Evolutionary conservation across 1,139 yeast genomes (phyloP).

Genomic region (Pichia sp.): DNA sequence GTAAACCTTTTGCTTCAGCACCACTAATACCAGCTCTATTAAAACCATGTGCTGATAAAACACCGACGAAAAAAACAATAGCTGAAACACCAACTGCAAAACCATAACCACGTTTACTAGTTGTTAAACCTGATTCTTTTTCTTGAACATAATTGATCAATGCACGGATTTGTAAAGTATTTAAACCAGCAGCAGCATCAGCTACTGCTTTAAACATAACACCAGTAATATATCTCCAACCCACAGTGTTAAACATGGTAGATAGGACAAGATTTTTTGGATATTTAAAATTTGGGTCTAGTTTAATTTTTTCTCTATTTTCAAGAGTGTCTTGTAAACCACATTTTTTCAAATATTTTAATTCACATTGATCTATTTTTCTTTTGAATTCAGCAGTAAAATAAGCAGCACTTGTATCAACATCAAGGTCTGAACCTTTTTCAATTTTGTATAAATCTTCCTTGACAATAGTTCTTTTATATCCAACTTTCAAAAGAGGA

Average conservation of each 20-base stretch:
- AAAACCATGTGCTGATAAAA: conserved; percentile 44
- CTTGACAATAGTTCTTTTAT: conserved; percentile 57
- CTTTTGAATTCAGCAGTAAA: conserved; percentile 36
- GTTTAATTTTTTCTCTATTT: conserved; percentile 21
- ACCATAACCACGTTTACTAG: conserved; percentile 46
- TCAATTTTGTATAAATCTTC: conserved; percentile 55
- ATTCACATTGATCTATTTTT: conserved; percentile 33
- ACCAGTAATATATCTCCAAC: conserved; percentile 48
- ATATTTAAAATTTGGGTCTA: conserved; percentile 30
- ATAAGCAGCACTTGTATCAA: conserved; percentile 39
- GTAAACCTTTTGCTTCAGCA: conserved; percentile 58
- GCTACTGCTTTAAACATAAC: conserved; percentile 42
- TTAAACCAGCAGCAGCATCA: conserved; percentile 47
- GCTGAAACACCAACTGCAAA: conserved; percentile 51
- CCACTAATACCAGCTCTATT: conserved; percentile 60
- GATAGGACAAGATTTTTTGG: conserved; percentile 38
- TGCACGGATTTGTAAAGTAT: conserved; percentile 44
- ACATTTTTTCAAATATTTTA: conserved; percentile 27
- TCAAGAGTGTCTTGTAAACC: conserved; percentile 21
- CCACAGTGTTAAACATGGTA: conserved; percentile 52
- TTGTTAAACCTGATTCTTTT: conserved; percentile 33
- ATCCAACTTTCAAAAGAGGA: conserved; percentile 58
- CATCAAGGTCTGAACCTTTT: conserved; percentile 38
- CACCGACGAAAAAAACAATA: conserved; percentile 37
- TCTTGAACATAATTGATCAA: conserved; percentile 44